Conservation (phyloP, 2,329 filamentous ascomycete genomes). For the Hypoxylon sp. region DNA sequence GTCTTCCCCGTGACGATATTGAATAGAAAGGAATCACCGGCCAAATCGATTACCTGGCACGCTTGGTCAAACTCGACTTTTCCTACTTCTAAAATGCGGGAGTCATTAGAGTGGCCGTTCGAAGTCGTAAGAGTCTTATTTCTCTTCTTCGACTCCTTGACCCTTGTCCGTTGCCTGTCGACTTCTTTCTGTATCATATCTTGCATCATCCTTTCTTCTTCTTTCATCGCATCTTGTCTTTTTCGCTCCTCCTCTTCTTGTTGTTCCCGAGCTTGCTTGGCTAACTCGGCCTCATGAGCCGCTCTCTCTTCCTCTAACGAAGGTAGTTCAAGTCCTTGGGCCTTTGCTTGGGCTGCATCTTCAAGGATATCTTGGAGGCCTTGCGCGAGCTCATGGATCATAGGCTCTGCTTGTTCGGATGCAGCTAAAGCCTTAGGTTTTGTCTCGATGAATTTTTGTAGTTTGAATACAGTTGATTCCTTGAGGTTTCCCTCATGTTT, state of each 20-base stretch:
- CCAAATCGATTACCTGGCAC: conserved; percentile 73
- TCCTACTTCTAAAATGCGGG: conserved; percentile 53
- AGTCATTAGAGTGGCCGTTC: conserved; percentile 56
- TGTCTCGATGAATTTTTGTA: conserved; percentile 74
- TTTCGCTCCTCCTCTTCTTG: conserved; percentile 68
- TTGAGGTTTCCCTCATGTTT: conserved; percentile 76
- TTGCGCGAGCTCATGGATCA: conserved; percentile 76
- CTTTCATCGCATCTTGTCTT: conserved; percentile 70
- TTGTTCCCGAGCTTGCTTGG: conserved; percentile 71
- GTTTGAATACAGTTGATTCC: conserved; percentile 78
- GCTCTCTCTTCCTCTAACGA: conserved; percentile 92
- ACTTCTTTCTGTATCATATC: conserved; percentile 82
- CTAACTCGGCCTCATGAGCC: conserved; percentile 81
- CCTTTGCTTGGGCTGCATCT: conserved; percentile 84
- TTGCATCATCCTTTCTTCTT: conserved; percentile 79
- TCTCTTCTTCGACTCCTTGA: conserved; percentile 75
- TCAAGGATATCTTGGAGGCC: conserved; percentile 84
- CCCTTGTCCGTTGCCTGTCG: conserved; percentile 75
- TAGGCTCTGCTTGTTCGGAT: conserved; percentile 68
- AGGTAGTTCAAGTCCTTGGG: conserved; percentile 81
- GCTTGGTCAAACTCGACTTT: conserved; percentile 76
- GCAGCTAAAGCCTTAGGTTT: conserved; percentile 69
- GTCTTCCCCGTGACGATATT: conserved; percentile 79
- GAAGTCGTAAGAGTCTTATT: conserved; percentile 65
- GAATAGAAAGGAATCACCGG: conserved; percentile 77